A percentile compares a stretch with the other conserved stretches of the same genome.
Conservation (phyloP, 1,284 basidiomycete genomes). For the Schizophyllum commune region DNA sequence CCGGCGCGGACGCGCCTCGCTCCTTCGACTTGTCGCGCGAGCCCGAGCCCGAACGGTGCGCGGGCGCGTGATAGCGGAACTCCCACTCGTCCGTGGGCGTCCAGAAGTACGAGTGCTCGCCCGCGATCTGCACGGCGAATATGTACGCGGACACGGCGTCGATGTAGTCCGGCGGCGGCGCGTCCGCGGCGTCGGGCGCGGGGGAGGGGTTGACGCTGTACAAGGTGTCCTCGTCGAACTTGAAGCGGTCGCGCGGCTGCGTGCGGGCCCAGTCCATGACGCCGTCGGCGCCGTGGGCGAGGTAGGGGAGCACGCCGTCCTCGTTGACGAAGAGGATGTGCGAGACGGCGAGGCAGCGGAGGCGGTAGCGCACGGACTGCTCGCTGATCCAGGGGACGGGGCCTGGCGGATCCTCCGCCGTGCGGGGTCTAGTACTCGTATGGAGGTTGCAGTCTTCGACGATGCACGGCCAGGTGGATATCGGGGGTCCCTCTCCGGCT, state of each 20-base stretch:
- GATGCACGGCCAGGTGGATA: slow-evolving; percentile 67
- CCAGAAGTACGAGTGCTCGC: background rate
- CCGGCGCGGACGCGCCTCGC: background rate
- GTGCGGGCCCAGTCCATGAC: background rate
- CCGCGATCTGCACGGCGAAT: background rate
- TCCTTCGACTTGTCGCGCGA: background rate
- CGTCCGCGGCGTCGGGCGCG: background rate
- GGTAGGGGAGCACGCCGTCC: background rate
- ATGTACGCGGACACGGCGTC: background rate
- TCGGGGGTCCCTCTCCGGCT: slow-evolving; percentile 28
- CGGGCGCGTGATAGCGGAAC: background rate
- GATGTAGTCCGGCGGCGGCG: background rate
- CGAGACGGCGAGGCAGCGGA: background rate
- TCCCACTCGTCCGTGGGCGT: background rate
- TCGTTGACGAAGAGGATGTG: background rate
- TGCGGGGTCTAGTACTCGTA: slow-evolving; percentile 17
- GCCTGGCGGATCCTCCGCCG: background rate
- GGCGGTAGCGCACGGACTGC: background rate
- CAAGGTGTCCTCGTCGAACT: background rate
- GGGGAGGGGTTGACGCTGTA: background rate
- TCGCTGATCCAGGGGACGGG: background rate
- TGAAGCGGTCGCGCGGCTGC: background rate
- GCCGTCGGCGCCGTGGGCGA: background rate
- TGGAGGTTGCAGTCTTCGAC: slow-evolving; percentile 47
- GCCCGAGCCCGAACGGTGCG: background rate